phyloP scores from a whole-genome alignment of 208 protist genomes.

The Crithidia thermophila region DNA sequence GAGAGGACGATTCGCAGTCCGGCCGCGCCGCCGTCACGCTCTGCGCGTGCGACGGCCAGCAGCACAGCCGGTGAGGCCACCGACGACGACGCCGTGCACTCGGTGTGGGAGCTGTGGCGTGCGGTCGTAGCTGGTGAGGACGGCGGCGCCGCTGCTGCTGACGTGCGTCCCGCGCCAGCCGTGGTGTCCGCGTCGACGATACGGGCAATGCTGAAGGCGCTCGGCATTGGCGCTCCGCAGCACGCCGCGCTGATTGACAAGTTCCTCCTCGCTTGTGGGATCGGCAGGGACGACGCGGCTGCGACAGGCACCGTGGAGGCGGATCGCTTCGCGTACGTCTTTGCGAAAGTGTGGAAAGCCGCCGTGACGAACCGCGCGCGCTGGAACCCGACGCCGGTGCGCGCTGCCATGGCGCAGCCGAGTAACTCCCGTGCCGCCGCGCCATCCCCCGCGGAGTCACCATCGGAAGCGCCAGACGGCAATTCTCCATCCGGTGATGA shows the following conservation, averaged over 20 bases:
- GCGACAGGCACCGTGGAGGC: conserved; percentile 28
- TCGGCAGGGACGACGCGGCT: conserved; percentile 1
- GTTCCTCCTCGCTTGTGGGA: conserved; percentile 40
- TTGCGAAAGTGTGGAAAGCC: conserved; percentile 42
- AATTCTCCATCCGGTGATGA: too few species aligned
- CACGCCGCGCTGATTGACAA: conserved; percentile 43
- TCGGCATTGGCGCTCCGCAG: conserved; percentile 19
- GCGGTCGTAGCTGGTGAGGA: conserved; percentile 6
- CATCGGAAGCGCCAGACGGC: too few species aligned
- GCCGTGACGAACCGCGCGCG: conserved; percentile 26
- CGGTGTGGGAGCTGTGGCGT: conserved; percentile 31
- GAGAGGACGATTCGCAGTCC: too few species aligned
- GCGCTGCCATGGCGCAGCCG: background rate
- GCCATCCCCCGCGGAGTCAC: too few species aligned
- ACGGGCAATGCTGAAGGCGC: conserved; percentile 27
- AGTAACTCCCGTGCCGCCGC: background rate
- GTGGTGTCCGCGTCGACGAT: conserved; percentile 24
- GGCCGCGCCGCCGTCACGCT: too few species aligned
- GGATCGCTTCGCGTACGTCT: conserved; percentile 48
- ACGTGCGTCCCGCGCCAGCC: conserved; percentile 9
- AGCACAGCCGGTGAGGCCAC: background rate
- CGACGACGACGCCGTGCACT: background rate
- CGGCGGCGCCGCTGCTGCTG: conserved; percentile 7
- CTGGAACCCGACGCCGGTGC: background rate
- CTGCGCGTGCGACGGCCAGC: too few species aligned